These are phyloP conservation scores for Globisporangium mamillatum DNA, from an alignment of 352 stramenopile species.

Conservation along the genomic window DNA sequence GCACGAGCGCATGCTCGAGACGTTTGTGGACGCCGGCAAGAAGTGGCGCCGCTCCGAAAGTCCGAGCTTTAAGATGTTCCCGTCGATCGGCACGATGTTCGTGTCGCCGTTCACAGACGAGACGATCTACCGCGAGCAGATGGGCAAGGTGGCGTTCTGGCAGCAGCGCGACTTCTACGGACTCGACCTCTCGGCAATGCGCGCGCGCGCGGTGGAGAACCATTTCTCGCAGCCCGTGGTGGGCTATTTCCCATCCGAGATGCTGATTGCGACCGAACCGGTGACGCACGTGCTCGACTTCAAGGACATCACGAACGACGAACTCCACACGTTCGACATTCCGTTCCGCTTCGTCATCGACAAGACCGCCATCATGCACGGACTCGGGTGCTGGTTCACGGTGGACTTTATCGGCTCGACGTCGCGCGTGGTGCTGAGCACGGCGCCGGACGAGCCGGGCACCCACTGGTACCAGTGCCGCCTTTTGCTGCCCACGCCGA, in stretches of 20 bases:
- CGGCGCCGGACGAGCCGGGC: constrained; percentile 60
- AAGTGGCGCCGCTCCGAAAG: constrained; percentile 90
- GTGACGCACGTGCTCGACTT: constrained; percentile 89
- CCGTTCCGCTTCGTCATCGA: constrained; percentile 88
- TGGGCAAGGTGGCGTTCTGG: constrained; percentile 93
- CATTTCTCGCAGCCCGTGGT: constrained; percentile 97
- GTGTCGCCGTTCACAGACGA: constrained; percentile 95
- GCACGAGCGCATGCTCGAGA: constrained; percentile 99
- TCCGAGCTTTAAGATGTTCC: constrained; percentile 93
- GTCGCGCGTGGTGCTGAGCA: constrained; percentile 83
- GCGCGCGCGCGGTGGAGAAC: constrained; percentile 94
- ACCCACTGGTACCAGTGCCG: constrained; percentile 94
- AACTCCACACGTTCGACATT: constrained; percentile 89
- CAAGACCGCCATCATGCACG: constrained; percentile 93
- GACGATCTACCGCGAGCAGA: constrained; percentile 91
- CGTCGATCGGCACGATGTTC: constrained; percentile 97
- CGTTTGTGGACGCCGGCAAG: constrained; percentile 92
- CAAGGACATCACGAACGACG: constrained; percentile 54
- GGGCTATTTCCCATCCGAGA: constrained; percentile 87
- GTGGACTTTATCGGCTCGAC: constrained; percentile 94
- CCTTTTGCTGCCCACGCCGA: constrained; percentile 84
- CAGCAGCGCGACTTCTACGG: constrained; percentile 96
- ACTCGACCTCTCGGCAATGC: constrained; percentile 93
- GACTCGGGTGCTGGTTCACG: constrained; percentile 99
- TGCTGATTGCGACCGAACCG: constrained; percentile 55